Percentiles rank a stretch among this genome's conserved stretches.
Conservation (phyloP, 768 basidiomycete species). For the Mycena rebaudengoi region DNA sequence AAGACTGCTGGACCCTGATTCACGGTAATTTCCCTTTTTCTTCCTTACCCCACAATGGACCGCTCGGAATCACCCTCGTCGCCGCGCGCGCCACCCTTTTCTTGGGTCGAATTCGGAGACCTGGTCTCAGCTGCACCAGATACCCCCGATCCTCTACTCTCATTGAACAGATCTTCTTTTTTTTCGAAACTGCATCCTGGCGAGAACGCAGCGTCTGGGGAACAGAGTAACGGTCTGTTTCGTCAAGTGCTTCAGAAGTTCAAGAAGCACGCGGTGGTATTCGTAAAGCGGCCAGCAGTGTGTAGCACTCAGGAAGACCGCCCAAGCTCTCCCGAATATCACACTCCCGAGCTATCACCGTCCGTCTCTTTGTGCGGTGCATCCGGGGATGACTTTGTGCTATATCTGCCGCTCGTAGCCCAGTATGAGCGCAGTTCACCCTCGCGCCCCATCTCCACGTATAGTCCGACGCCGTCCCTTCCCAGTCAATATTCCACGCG, state of each 20-base stretch:
- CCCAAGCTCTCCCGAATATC: conserved; percentile 5
- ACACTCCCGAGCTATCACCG: conserved; percentile 7
- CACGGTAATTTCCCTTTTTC: too few species aligned
- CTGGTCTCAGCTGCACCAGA: conserved; percentile 22
- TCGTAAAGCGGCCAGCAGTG: conserved; percentile 6
- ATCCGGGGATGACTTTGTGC: conserved; percentile 1
- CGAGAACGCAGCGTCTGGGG: neutral
- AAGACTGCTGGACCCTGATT: too few species aligned
- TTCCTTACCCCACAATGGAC: too few species aligned
- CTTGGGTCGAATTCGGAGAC: conserved; percentile 19
- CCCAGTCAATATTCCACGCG: too few species aligned
- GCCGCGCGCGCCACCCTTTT: conserved; percentile 18
- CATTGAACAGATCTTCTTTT: neutral
- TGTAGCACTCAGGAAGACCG: neutral
- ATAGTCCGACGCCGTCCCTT: too few species aligned
- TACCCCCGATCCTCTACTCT: neutral
- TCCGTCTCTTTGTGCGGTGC: neutral
- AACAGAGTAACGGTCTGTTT: neutral
- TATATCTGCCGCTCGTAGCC: conserved; percentile 11
- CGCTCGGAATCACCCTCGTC: too few species aligned
- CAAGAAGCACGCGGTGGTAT: conserved; percentile 5
- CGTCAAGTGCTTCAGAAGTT: conserved; percentile 13
- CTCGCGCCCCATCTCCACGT: neutral
- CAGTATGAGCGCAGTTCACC: conserved; percentile 11
- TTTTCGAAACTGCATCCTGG: neutral